Evolutionary conservation across 805 yeast genomes (phyloP).

Genomic region (Schwanniomyces sp.): DNA sequence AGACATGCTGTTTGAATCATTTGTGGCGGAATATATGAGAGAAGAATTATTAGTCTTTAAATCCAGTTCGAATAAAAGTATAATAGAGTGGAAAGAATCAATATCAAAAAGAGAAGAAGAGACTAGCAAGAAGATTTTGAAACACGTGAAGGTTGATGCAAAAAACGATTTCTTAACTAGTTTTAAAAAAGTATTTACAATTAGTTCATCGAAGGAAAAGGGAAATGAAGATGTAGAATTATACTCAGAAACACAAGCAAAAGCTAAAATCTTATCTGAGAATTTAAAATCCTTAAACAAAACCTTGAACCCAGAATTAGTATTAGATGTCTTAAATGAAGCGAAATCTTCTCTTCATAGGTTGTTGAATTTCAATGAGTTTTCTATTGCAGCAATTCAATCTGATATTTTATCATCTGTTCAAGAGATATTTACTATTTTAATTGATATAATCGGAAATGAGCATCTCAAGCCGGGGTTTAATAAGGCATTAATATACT

Average conservation of each 20-base stretch:
- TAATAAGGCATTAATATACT: slow-evolving; percentile 69
- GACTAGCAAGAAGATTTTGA: slow-evolving; percentile 47
- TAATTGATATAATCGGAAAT: slow-evolving; percentile 61
- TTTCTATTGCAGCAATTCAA: slow-evolving; percentile 32
- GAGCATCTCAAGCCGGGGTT: slow-evolving; percentile 87
- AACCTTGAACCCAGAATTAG: slow-evolving; percentile 77
- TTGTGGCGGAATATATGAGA: slow-evolving; percentile 37
- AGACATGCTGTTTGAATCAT: slow-evolving; percentile 42
- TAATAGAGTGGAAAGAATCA: slow-evolving; percentile 32
- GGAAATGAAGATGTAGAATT: slow-evolving; percentile 19
- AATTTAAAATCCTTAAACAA: slow-evolving; percentile 75
- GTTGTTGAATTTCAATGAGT: slow-evolving; percentile 40
- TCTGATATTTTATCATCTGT: slow-evolving; percentile 38
- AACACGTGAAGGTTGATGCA: slow-evolving; percentile 48
- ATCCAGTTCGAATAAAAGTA: slow-evolving; percentile 19
- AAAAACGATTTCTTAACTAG: slow-evolving; percentile 61
- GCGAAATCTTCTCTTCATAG: slow-evolving; percentile 67
- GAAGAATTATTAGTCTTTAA: slow-evolving; percentile 34
- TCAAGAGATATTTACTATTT: slow-evolving; percentile 65
- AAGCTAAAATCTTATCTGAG: slow-evolving; percentile 70
- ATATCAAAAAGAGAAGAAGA: slow-evolving; percentile 47
- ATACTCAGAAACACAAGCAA: slow-evolving; percentile 73
- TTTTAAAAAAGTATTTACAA: slow-evolving; percentile 61
- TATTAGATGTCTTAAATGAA: slow-evolving; percentile 65
- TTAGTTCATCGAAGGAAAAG: slow-evolving; percentile 24